These are phyloP conservation scores for Rhizopogon roseolus DNA, from an alignment of 768 basidiomycete species.

Conservation along the genomic window DNA sequence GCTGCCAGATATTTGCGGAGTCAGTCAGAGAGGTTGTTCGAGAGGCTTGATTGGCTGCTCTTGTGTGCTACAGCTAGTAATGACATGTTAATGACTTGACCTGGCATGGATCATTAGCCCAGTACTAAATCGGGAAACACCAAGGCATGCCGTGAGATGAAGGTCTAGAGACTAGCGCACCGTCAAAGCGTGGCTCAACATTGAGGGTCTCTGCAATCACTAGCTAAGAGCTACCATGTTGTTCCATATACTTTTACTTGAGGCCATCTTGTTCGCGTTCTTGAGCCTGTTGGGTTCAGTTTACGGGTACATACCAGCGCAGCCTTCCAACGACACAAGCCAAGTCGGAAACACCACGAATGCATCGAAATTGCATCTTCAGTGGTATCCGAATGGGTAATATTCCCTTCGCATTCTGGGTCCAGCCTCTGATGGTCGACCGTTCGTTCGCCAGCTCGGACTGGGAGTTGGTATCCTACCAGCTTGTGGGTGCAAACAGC, in stretches of 20 bases:
- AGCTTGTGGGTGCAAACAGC: conserved; percentile 47
- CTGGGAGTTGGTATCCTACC: conserved; percentile 52
- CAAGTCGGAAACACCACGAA: conserved; percentile 50
- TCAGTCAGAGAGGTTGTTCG: conserved; percentile 66
- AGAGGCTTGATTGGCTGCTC: conserved; percentile 23
- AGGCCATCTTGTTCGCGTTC: conserved; percentile 4
- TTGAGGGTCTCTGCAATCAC: conserved; percentile 1
- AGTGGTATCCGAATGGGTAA: conserved; percentile 56
- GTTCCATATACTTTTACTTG: conserved; percentile 1
- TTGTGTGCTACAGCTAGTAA: background rate
- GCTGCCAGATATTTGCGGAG: conserved; percentile 58
- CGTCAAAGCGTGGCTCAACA: conserved; percentile 9
- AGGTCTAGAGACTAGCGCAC: conserved; percentile 4
- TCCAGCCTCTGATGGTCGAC: conserved; percentile 7
- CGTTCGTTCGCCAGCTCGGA: conserved; percentile 36
- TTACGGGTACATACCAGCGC: conserved; percentile 65
- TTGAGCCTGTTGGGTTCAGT: conserved; percentile 7
- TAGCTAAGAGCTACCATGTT: conserved; percentile 10
- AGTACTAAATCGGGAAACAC: background rate
- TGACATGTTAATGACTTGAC: too few species aligned
- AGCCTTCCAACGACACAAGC: conserved; percentile 61
- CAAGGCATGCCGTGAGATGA: too few species aligned
- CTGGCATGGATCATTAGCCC: too few species aligned
- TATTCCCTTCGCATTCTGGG: conserved; percentile 10
- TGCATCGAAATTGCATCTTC: conserved; percentile 50